These are phyloP conservation scores for Zoysia matrella DNA, from an alignment of 202 grass and related monocot genomes.

Conservation along the genomic window DNA sequence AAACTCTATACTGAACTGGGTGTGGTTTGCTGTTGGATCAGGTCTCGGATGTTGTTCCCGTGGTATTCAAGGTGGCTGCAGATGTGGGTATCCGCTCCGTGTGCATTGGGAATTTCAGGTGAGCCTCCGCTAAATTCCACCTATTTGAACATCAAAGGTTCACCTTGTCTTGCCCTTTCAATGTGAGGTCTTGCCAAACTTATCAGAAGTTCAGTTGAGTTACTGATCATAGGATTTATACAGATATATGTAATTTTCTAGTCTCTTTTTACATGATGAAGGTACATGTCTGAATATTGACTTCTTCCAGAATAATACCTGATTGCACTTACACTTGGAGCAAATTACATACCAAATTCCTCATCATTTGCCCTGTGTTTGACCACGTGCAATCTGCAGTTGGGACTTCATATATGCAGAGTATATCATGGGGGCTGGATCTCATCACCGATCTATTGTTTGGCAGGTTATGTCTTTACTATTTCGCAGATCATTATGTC, in stretches of 20 bases:
- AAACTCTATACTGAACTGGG: not conserved
- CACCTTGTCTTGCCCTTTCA: not conserved
- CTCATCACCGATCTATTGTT: conserved; percentile 92
- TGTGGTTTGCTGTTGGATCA: conserved; percentile 27
- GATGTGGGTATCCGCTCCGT: conserved; percentile 90
- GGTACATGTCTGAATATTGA: not conserved
- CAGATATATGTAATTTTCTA: not conserved
- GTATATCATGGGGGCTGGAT: conserved; percentile 80
- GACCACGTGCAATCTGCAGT: conserved; percentile 44
- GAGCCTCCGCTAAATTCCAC: not conserved
- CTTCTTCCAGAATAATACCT: not conserved
- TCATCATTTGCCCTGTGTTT: not conserved
- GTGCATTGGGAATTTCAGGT: conserved; percentile 97
- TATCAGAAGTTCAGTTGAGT: not conserved
- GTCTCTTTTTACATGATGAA: not conserved
- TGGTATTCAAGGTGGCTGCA: conserved; percentile 84
- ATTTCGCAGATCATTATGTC: not conserved
- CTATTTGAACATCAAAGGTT: not conserved
- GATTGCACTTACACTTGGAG: not conserved
- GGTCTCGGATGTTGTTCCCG: conserved; percentile 95
- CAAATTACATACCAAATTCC: not conserved
- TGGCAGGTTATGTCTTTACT: conserved; percentile 67
- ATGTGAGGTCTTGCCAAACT: not conserved
- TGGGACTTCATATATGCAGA: conserved; percentile 99
- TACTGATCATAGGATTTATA: not conserved